A percentile compares a stretch with the other conserved stretches of the same genome.
phyloP scores from a whole-genome alignment of 441 rosid species.

The Corymbia citriodora region DNA sequence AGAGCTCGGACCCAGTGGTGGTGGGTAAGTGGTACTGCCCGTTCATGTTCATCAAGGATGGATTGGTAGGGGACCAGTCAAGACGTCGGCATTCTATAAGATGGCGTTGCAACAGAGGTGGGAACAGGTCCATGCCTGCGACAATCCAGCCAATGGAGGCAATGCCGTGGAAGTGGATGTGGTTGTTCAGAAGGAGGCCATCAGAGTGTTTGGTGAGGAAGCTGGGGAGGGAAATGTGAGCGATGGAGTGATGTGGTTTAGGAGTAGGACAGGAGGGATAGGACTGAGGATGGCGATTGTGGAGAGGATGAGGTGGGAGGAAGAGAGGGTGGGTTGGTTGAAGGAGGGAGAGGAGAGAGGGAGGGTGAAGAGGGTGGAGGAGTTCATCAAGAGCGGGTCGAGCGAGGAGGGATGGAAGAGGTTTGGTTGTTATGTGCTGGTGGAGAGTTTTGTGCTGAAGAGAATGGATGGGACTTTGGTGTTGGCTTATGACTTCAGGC shows the following conservation, averaged over 20 bases:
- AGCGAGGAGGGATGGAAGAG: conserved; percentile 29
- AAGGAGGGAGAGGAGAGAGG: conserved; percentile 34
- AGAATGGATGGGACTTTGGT: conserved; percentile 42
- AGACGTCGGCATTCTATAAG: conserved; percentile 33
- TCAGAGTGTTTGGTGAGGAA: conserved; percentile 24
- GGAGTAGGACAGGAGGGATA: conserved; percentile 12
- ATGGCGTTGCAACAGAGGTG: conserved; percentile 56
- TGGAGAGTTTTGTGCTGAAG: conserved; percentile 49
- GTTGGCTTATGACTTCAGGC: conserved; percentile 32
- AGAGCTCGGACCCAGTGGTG: conserved; percentile 25
- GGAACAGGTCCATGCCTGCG: conserved; percentile 36
- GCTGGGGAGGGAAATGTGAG: conserved; percentile 16
- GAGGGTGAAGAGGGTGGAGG: conserved; percentile 35
- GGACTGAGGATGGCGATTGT: conserved; percentile 42
- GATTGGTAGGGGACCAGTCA: conserved; percentile 30
- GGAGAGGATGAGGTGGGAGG: conserved; percentile 51
- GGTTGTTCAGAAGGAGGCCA: conserved; percentile 27
- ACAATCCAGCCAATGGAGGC: conserved; percentile 13
- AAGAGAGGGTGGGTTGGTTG: conserved; percentile 53
- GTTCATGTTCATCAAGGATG: conserved; percentile 46
- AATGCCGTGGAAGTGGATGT: conserved; percentile 23
- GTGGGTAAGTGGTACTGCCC: conserved; percentile 71
- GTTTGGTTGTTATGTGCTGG: conserved; percentile 44
- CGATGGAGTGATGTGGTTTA: conserved; percentile 41
- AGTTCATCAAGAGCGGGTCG: conserved; percentile 3